phyloP scores from a whole-genome alignment of 1,139 yeast genomes.

The Candida buenavistaensis region DNA sequence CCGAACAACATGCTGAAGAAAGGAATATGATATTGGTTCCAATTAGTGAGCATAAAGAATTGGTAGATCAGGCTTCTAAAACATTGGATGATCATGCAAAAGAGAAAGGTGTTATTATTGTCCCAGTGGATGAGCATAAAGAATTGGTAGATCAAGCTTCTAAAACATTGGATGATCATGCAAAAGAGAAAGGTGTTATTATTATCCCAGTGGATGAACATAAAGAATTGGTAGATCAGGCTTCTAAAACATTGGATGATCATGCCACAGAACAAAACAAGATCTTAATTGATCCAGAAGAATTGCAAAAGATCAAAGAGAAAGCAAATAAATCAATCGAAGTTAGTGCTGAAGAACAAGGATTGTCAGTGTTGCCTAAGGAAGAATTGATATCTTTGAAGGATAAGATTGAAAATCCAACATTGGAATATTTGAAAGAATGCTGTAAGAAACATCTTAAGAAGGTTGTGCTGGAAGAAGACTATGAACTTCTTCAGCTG shows the following conservation, averaged over 20 bases:
- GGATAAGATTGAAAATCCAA: conserved; percentile 22
- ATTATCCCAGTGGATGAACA: conserved; percentile 12
- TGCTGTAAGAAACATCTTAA: conserved; percentile 15
- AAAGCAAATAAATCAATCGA: conserved; percentile 18
- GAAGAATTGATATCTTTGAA: conserved; percentile 17
- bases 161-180: conserved; percentile 10
- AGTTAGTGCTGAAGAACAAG: conserved; percentile 18
- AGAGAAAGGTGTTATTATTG: conserved; percentile 6
- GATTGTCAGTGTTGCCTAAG: conserved; percentile 11
- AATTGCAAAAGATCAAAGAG: conserved; percentile 14
- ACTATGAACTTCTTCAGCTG: conserved; percentile 9
- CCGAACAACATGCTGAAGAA: conserved; percentile 14
- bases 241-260: conserved; percentile 8
- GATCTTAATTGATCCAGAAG: conserved; percentile 11
- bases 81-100: conserved; percentile 16
- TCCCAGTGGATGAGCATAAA: conserved; percentile 6
- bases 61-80: conserved; percentile 11
- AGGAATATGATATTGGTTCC: conserved; percentile 12
- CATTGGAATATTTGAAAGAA: conserved; percentile 19
- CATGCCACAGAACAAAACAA: conserved; percentile 17
- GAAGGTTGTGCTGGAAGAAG: conserved; percentile 12
- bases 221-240: conserved; percentile 5
- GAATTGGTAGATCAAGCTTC: conserved; percentile 5
- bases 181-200: conserved; percentile 15
- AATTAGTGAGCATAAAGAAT: conserved; percentile 19